Evolutionary conservation across 2,329 filamentous ascomycete genomes (phyloP), one percentile per base, ranked within the genome.

Genomic region (Endoconidiophora laricicola): DNA sequence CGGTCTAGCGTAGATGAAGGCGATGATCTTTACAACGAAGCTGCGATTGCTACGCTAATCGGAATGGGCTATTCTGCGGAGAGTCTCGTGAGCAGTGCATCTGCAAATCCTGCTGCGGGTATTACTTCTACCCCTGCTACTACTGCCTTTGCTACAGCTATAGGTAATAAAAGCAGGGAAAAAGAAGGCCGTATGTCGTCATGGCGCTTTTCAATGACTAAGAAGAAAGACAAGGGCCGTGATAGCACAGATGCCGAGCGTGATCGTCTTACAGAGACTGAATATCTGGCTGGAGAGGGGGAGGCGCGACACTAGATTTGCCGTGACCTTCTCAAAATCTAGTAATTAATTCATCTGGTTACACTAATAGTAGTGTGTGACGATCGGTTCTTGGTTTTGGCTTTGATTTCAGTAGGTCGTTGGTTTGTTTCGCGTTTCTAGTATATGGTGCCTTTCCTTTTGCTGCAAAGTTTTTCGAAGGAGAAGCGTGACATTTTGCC

Each of bases 171-270:
- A 56, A 70, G 67, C 23, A 68, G 63, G 54, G 65, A 69, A 41
- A 70, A 68, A 55, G 70, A 71, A 46, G 63, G 69, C 48, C 69
- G 74, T 57, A 70, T 72, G 52, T 67, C 66, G 9, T 65, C 65
- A 40, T 74, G 72, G 69, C 68, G 73, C 56, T 76, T 76, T 59
- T 70, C 72, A 41, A 75, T 75, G 59, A 77, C 75, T 63, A 78
- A 77, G 65, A 76, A 74, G 61, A 71, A 68, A 55, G 74, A 70
- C 56, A 72, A 75, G 42, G 38, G 47, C 9, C 74, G 72, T 63
- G 73, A 76, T 57, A 74, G 71, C 55, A 57, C 72, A 55, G 74
- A 78, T 43, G 58, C 72, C 23, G 74, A 78, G 38, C 50, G 53
- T 29, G 49, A 52, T 33, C 46, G 43, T 37, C 12, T 40, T 39